phyloP scores from a whole-genome alignment of 208 protist genomes.

The Leishmania guyanensis region DNA sequence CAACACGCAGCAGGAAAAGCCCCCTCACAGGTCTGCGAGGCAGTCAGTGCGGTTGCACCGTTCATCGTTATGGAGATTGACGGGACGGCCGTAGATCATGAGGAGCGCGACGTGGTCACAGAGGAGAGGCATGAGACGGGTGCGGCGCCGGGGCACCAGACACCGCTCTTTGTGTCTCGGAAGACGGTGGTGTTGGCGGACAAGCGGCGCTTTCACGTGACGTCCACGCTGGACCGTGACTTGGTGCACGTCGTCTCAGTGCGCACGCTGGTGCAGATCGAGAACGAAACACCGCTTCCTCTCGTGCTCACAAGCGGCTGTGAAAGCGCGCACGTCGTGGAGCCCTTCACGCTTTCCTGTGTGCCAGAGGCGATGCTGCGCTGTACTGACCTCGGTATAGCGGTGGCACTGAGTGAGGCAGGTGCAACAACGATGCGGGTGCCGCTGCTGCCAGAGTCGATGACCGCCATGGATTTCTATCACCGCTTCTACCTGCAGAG shows the following conservation, averaged over 20 bases:
- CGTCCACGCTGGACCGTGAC: constrained; percentile 10
- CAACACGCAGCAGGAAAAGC: not conserved
- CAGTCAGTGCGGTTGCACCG: not conserved
- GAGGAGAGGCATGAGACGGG: not conserved
- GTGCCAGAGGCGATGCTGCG: constrained; percentile 34
- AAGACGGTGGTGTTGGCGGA: constrained; percentile 18
- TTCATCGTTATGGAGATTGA: constrained; percentile 18
- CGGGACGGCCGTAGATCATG: constrained; percentile 26
- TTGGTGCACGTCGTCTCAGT: constrained; percentile 16
- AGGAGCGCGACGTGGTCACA: constrained; percentile 17
- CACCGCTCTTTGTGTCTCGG: constrained; percentile 18
- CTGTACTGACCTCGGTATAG: constrained; percentile 26
- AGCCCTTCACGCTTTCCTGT: constrained; percentile 26
- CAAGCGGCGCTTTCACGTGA: constrained; percentile 31
- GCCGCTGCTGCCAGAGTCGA: constrained; percentile 24
- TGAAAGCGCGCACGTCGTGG: constrained; percentile 17
- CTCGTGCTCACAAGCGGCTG: constrained; percentile 22
- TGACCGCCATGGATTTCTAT: constrained; percentile 24
- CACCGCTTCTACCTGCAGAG: constrained; percentile 21
- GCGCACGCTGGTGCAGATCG: constrained; percentile 30
- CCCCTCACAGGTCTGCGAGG: not conserved
- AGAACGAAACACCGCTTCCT: constrained; percentile 31
- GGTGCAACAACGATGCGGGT: constrained; percentile 19
- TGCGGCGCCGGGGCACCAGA: not conserved
- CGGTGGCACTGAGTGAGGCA: not conserved